Percentiles rank a stretch among this genome's conserved stretches.
Evolutionary conservation across 768 basidiomycete genomes (phyloP).

Genomic region (Pleurotus ostreatus): DNA sequence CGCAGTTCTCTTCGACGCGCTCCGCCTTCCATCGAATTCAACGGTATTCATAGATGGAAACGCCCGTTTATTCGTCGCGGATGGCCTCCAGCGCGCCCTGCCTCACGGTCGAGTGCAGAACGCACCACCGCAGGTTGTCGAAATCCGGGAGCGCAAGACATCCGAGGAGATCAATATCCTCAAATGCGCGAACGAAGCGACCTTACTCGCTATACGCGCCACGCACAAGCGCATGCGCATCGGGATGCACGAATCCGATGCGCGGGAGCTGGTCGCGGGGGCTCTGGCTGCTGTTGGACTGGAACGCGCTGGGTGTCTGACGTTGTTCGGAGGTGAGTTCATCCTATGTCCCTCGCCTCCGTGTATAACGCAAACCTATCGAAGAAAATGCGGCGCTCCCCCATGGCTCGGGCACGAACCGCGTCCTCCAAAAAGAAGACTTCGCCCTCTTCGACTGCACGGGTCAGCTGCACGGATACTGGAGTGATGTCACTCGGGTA

Average conservation of each 20-base stretch:
- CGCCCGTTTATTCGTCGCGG: conserved; percentile 59
- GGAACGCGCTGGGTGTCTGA: conserved; percentile 51
- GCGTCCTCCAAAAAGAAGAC: conserved; percentile 49
- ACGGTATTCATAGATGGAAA: conserved; percentile 59
- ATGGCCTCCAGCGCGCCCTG: conserved; percentile 51
- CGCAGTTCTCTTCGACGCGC: conserved; percentile 28
- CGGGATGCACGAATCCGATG: conserved; percentile 76
- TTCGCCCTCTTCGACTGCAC: conserved; percentile 75
- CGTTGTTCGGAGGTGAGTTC: conserved; percentile 69
- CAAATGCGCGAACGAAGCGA: conserved; percentile 80
- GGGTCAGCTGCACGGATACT: conserved; percentile 68
- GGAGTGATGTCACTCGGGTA: conserved; percentile 77
- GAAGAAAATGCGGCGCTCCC: conserved; percentile 84
- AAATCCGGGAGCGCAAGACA: conserved; percentile 73
- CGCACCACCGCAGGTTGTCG: conserved; percentile 51
- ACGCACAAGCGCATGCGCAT: conserved; percentile 57
- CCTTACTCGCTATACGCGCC: conserved; percentile 67
- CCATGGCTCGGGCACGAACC: conserved; percentile 77
- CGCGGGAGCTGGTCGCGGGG: conserved; percentile 47
- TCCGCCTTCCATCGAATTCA: conserved; percentile 20
- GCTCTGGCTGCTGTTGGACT: conserved; percentile 61
- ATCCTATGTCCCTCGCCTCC: background rate
- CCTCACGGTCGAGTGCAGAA: conserved; percentile 32
- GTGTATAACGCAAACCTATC: no score
- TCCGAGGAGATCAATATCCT: conserved; percentile 64